Base-by-base conservation (phyloP, 805 yeast genomes). In the Spathaspora gorwiae region DNA sequence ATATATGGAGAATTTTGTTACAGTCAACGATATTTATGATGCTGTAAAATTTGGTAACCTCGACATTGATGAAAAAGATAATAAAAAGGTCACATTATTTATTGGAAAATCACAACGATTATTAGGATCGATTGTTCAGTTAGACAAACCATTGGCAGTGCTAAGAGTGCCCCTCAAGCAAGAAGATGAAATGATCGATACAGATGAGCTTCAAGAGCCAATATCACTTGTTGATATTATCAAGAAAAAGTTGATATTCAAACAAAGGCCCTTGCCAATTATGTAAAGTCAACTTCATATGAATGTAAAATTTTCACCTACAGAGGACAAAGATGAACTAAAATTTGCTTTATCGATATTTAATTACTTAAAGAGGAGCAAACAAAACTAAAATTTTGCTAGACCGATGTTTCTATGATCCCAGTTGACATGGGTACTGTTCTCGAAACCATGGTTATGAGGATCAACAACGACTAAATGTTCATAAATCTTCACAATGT, bases 41-140 rank as follows among this genome's bases (percentile, higher is more conserved):
- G 82, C 81, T 0, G 76, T 81, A 3, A 65, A 64, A 50, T 72
- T 76, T 54, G 85, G 87, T 0, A 65, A 53, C 26, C 51, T 82
- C 38, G 75, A 73, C 39, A 54, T 79, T 12, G 78, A 76, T 26
- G 68, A 64, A 1, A 58, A 59, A 2, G 70, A 68, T 47, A 53
- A 53, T 4, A 43, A 52, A 0, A 73, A 70, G 37, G 87, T 81
- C 0, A 79, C 83, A 0, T 58, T 87, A 42, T 80, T 68, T 48
- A 73, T 87, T 8, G 87, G 90, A 2, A 81, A 76, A 26, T 79
- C 87, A 5, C 95, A 87, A 57, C 67, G 92, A 49, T 62, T 87
- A 26, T 50, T 84, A 19, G 95, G 95, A 0, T 64, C 68, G 2
- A 56, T 86, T 2, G 81, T 77, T 34, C 70, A 76, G 14, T 56